Conservation (phyloP, 306 rosid species). For the Begonia loranthoides region DNA sequence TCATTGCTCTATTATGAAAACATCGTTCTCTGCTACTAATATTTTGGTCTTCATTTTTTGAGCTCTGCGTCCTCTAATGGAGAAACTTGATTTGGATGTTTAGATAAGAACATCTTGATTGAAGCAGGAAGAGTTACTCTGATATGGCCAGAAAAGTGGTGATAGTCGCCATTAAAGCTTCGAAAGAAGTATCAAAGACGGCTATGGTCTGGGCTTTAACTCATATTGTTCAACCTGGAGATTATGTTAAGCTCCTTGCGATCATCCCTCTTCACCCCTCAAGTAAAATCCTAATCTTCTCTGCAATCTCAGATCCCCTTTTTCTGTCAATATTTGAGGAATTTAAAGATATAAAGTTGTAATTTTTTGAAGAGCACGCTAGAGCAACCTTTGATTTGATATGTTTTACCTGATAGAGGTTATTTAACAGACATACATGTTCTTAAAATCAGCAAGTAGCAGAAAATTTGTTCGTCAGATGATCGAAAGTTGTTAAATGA, state of each 20-base stretch:
- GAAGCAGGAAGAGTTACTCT: slow-evolving; percentile 18
- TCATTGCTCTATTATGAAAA: slow-evolving; percentile 23
- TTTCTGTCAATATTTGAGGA: background rate
- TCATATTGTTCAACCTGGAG: slow-evolving; percentile 93
- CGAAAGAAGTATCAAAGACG: slow-evolving; percentile 56
- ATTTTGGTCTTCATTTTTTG: slow-evolving; percentile 14
- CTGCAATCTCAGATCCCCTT: no score
- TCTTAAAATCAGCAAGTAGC: background rate
- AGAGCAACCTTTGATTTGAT: background rate
- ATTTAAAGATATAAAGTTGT: background rate
- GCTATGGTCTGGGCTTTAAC: slow-evolving; percentile 94
- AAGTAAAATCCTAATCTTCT: slow-evolving; percentile 23
- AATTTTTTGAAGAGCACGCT: background rate
- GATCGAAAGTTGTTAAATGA: background rate
- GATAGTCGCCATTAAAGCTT: slow-evolving; percentile 80
- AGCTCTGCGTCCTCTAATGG: slow-evolving; percentile 13
- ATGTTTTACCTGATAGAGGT: background rate
- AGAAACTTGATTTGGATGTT: slow-evolving; percentile 19
- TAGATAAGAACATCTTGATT: background rate
- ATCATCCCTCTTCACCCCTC: slow-evolving; percentile 51
- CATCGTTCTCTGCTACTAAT: slow-evolving; percentile 16
- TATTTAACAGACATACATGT: background rate
- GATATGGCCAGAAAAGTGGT: slow-evolving; percentile 59
- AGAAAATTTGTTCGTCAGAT: background rate
- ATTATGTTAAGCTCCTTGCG: slow-evolving; percentile 72